Base-by-base conservation (phyloP, 345 rosid species). In the Eucalyptus albens region DNA sequence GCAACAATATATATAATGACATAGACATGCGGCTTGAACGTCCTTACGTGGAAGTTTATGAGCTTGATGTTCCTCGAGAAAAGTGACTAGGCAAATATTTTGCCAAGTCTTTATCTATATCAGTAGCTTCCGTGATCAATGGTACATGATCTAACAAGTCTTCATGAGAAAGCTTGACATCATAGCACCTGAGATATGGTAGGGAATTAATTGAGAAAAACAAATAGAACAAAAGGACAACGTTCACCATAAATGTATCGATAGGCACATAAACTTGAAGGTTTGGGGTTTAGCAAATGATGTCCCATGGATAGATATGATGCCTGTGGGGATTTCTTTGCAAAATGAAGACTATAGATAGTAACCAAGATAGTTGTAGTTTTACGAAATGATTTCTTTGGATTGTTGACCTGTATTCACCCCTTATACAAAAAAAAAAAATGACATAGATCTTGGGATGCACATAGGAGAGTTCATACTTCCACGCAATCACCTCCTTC, bases 111-210 rank as follows among this genome's bases (percentile, higher is more conserved):
- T 89, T 88, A 89, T 96, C 96, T 89, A 50, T 15, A 15, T 15
- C 53, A 0, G 90, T 86, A 87, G 95, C 95, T 93, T 93, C 92
- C 88, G 29, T 86, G 37, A 96, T 91, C 86, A 96, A 89, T 88
- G 86, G 87, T 88, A 94, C 87, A 88, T 95, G 95, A 89, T 92
- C 92, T 51, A 91, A 89, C 88, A 95, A 92, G 85, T 96, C 97
- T 87, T 89, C 47, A 53, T 90, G 92, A 77, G 93, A 93, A 90
- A 96, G 94, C 87, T 91, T 90, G 86, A 90, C 88, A 82, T 94
- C 96, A 87, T 87, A 91, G 11, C 44, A 87, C 65, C 95, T 95
- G 91, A 92, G 77, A 88, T 50, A 86, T 45, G 83, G 50, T 62
- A 53, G 26, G 44, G 42, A 89, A 59, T 33, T n/a, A 45, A 45